These are phyloP conservation scores for Penicillium tannophilum DNA, from an alignment of 495 filamentous ascomycete genomes.

Conservation along the genomic window DNA sequence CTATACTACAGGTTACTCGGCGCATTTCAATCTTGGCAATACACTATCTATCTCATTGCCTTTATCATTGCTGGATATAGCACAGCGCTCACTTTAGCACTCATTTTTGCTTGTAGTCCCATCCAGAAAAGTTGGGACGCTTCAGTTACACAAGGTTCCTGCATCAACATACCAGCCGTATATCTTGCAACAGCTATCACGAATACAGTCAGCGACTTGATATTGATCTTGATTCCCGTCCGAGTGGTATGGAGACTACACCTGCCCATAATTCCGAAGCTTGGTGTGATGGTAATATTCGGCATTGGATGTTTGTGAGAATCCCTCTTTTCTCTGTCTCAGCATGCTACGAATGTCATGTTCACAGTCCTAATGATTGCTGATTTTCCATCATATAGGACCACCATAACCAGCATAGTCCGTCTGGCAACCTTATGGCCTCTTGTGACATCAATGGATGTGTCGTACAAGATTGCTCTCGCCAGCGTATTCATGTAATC, in stretches of 20 bases:
- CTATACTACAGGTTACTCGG: conserved; percentile 1
- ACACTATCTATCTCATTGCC: not conserved
- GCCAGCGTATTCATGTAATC: conserved; percentile 10
- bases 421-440: conserved; percentile 18
- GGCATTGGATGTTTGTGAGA: conserved; percentile 2
- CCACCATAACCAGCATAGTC: conserved; percentile 17
- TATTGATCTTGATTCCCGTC: conserved; percentile 39
- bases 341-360: not conserved
- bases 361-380: not conserved
- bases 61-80: not conserved
- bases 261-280: conserved; percentile 10
- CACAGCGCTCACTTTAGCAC: conserved; percentile 23
- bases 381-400: not conserved
- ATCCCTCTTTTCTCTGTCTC: not conserved
- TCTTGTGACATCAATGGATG: conserved; percentile 12
- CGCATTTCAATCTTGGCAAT: not conserved
- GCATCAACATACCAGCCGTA: conserved; percentile 32
- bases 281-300: not conserved
- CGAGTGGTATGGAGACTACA: conserved; percentile 28
- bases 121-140: conserved; percentile 38
- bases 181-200: conserved; percentile 41
- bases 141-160: conserved; percentile 25
- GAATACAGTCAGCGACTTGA: conserved; percentile 43
- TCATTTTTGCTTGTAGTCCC: conserved; percentile 45
- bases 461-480: conserved; percentile 14